Evolutionary conservation across 371 early-diverging fungal genomes (phyloP), one percentile per base, ranked within the genome.

Genomic region (Phascolomyces articulosus): DNA sequence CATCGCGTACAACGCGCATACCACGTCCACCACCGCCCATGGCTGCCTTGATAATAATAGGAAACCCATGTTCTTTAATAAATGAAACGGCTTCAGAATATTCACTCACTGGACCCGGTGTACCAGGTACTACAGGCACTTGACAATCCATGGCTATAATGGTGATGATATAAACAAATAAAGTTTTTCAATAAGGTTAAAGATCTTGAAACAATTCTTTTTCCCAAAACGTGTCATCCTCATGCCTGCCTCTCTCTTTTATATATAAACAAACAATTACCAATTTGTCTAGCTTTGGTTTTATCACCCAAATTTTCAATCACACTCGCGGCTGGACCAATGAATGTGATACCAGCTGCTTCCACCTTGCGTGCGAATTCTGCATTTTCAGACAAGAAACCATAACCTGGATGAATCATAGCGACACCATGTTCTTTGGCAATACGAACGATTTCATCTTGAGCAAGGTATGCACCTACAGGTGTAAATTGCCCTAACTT

Each of bases 11-110:
- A 9, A 94, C 94, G 65, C 96, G 90, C 95, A 98, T 96, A 65
- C 98, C 99, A 73, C 97, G 93, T 40, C 99, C 99, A 72, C 99
- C 99, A 60, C 98, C 96, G 44, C 96, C 96, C 90, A 94, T 93
- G 18, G 96, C 94, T 4, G 96, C 96, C 80, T 99, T 99, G 81
- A 98, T 93, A 62, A 99, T 97, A 63, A 98, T 86, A 0, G 98
- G 98, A 76, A 93, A 92, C 0, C 96, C 96, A 71, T 95, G 76
- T 69, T 90, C 84, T 60, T 82, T 69, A 68, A 93, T 90, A 68
- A 97, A 96, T 0, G 75, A 80, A 54, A 84, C 75, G 6, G 90
- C 93, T 18, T 96, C 91, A 0, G 55, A 72, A 49, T 82, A 71
- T 10, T 84, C 83, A 40, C 79, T 77, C 40, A 96, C 87, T 20